phyloP scores from a whole-genome alignment of 768 basidiomycete genomes.

The Tephrocybe sp. region DNA sequence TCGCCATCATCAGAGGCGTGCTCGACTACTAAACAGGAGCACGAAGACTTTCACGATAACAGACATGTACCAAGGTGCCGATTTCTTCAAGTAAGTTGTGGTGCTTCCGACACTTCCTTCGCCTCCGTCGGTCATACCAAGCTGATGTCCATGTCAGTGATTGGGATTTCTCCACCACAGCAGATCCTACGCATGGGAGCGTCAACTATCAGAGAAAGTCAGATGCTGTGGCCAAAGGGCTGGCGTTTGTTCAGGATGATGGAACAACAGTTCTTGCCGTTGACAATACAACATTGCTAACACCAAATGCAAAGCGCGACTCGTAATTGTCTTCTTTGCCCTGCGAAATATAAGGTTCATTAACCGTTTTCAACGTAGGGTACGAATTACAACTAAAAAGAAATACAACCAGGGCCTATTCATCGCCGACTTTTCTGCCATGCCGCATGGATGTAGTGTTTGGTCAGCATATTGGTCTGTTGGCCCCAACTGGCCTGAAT shows the following conservation, averaged over 20 bases:
- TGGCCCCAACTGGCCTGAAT: slow-evolving; percentile 50
- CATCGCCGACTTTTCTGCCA: slow-evolving; percentile 66
- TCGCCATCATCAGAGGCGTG: slow-evolving; percentile 15
- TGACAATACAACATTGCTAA: slow-evolving; percentile 49
- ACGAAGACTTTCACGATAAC: slow-evolving; percentile 24
- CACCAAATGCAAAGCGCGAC: slow-evolving; percentile 51
- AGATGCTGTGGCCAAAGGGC: slow-evolving; percentile 46
- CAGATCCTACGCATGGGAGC: slow-evolving; percentile 69
- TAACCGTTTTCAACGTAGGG: slow-evolving; percentile 50
- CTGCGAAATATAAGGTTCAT: slow-evolving; percentile 6
- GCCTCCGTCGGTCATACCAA: neutral
- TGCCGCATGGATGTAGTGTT: slow-evolving; percentile 72
- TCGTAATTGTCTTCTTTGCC: slow-evolving; percentile 35
- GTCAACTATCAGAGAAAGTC: slow-evolving; percentile 55
- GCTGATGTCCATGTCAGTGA: slow-evolving; percentile 31
- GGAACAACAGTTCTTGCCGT: slow-evolving; percentile 60
- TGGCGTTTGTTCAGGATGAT: slow-evolving; percentile 61
- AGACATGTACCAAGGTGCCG: slow-evolving; percentile 42
- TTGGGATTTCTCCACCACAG: slow-evolving; percentile 62
- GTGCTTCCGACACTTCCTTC: neutral
- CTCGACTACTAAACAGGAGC: slow-evolving; percentile 17
- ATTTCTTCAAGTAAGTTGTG: slow-evolving; percentile 55
- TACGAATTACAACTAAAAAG: slow-evolving; percentile 67
- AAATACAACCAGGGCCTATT: slow-evolving; percentile 66
- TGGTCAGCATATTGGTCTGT: slow-evolving; percentile 55